Percentiles rank a stretch among this genome's conserved stretches.
Conservation (phyloP, 192 early-diverging fungal species). For the Coemansia sp. region DNA sequence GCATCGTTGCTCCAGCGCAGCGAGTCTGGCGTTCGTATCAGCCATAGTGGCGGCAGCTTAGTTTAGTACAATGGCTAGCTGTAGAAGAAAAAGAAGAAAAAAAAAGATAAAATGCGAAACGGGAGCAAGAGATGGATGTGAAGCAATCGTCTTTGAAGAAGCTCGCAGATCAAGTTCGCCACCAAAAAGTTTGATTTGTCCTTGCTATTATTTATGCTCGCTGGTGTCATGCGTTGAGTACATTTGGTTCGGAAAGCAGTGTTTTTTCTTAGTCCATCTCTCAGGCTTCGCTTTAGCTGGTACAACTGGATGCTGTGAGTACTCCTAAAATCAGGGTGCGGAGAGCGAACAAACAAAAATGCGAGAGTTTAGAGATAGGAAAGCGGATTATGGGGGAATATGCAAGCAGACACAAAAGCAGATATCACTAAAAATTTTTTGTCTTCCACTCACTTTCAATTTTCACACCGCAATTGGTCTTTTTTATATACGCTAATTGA, state of each 20-base stretch:
- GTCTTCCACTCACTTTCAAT: not conserved
- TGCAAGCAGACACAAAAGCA: not conserved
- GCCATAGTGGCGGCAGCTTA: not conserved
- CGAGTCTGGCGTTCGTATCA: not conserved
- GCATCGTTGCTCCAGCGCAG: conserved; percentile 1
- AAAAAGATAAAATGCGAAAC: not conserved
- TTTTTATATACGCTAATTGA: not conserved
- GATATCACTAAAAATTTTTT: not conserved
- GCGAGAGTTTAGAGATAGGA: not conserved
- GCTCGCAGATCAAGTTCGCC: not conserved
- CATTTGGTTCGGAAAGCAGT: not conserved
- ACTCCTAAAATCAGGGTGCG: not conserved
- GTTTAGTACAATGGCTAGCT: not conserved
- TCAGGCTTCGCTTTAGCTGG: not conserved
- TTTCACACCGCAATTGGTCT: not conserved
- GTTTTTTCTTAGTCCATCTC: not conserved
- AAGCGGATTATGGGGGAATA: not conserved
- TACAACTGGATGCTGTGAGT: not conserved
- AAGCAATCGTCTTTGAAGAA: too few species aligned
- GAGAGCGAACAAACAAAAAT: not conserved
- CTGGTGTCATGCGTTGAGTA: not conserved
- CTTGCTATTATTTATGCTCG: not conserved
- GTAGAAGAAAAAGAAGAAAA: not conserved
- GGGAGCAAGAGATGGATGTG: not conserved
- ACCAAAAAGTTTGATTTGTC: not conserved